Evolutionary conservation across 768 basidiomycete genomes (phyloP), one percentile per base, ranked within the genome.

Genomic region (Cyclocybe aegerita): DNA sequence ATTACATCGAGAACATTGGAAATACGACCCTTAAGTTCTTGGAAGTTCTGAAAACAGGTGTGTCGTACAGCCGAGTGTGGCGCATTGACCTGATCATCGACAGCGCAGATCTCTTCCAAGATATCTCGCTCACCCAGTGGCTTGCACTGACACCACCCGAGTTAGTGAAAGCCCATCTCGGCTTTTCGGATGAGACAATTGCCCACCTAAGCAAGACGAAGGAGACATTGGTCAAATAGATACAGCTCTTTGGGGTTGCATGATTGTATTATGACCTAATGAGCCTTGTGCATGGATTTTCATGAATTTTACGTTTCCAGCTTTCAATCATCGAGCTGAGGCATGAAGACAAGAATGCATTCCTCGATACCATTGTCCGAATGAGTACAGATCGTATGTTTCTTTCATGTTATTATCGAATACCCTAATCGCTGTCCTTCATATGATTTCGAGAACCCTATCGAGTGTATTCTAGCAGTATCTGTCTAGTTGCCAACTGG

Each of bases 1-100:
- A 88, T 59, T 86, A 86, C 59, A 71, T 87, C 23, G 83, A 86
- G 62, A 85, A 86, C 62, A 81, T 75, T 4, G 83, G 84, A 11
- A 79, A 83, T 55, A 72, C 75, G 2, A 78, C 84, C 2, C 62
- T 86, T 35, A 70, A 65, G 52, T 81, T 79, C 60, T 70, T 88
- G 5, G 84, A 87, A 60, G 77, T 87, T n/a, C 81, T 85, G 62
- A 77, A 73, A 56, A 71, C 81, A 29, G 72, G 79, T 77, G 60
- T 50, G 7, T 23, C 16, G 10, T 35, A 15, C 40, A 29, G 9
- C 31, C n/a, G 16, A 12, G 9, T 32, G 14, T 43, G 41, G 31
- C 29, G 33, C 34, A 15, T 40, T 2, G 44, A 41, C 6, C 43
- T 59, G n/a, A 39, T 35, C 4, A 23, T n/a, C 30, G 36, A 10